Conservation (phyloP, 1,139 yeast species). For the Yamadazyma songkhlaensis region DNA sequence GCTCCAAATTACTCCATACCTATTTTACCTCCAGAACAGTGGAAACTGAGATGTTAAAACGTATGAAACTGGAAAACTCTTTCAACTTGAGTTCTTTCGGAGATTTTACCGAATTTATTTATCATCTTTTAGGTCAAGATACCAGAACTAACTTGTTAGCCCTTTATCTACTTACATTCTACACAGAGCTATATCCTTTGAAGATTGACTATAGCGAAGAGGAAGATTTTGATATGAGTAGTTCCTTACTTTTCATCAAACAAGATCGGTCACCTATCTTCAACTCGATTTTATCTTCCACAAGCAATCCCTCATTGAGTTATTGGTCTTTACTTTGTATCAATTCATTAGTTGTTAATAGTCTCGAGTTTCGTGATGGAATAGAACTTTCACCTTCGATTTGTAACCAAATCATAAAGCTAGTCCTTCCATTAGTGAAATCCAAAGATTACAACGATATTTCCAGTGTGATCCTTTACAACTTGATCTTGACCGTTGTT, state of each 20-base stretch:
- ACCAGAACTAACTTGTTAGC: background rate
- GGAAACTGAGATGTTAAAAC: background rate
- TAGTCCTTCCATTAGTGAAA: conserved; percentile 11
- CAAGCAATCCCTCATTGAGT: conserved; percentile 6
- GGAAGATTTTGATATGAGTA: background rate
- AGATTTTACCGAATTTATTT: conserved; percentile 1
- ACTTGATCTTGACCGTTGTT: conserved; percentile 6
- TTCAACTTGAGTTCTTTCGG: background rate
- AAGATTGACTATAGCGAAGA: background rate
- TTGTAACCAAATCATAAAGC: conserved; percentile 5
- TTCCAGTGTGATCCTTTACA: conserved; percentile 7
- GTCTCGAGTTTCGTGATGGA: background rate
- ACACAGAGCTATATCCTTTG: conserved; percentile 4
- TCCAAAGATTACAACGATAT: conserved; percentile 8
- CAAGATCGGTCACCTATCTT: background rate
- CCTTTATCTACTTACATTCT: conserved; percentile 5
- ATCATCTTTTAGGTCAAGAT: background rate
- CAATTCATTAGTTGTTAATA: conserved; percentile 10
- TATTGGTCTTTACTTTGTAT: conserved; percentile 11
- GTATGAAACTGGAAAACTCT: background rate
- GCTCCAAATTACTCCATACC: conserved; percentile 8
- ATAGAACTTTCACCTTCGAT: conserved; percentile 1
- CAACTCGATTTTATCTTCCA: conserved; percentile 3
- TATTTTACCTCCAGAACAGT: conserved; percentile 3
- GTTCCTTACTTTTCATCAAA: conserved; percentile 1